These are phyloP conservation scores for Exophiala sideris DNA, from an alignment of 2,329 filamentous ascomycete genomes.

Conservation along the genomic window DNA sequence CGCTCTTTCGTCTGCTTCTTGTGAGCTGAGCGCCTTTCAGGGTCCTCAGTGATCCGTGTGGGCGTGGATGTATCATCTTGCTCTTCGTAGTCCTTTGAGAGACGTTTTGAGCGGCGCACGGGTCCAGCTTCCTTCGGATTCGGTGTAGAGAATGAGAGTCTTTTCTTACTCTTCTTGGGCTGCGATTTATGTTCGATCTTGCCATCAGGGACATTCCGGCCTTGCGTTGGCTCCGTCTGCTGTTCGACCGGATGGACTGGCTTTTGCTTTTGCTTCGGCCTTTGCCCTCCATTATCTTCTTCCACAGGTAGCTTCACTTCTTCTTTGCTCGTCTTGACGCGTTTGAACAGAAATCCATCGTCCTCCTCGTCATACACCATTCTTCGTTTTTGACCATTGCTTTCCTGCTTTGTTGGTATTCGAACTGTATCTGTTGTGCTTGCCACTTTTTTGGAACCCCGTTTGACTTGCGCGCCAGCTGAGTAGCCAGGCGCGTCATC, in stretches of 20 bases:
- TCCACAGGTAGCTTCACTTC: conserved; percentile 8
- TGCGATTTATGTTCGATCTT: conserved; percentile 23
- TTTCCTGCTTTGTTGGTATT: conserved; percentile 27
- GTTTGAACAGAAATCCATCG: conserved; percentile 73
- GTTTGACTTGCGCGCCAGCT: conserved; percentile 13
- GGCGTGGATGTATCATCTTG: conserved; percentile 21
- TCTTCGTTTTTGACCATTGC: conserved; percentile 41
- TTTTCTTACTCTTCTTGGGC: conserved; percentile 36
- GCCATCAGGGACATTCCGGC: conserved; percentile 29
- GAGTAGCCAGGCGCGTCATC: conserved; percentile 27
- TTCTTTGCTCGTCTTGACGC: conserved; percentile 63
- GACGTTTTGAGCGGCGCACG: conserved; percentile 27
- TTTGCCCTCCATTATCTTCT: conserved; percentile 8
- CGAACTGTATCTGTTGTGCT: conserved; percentile 11
- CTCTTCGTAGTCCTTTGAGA: conserved; percentile 25
- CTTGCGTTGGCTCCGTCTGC: conserved; percentile 31
- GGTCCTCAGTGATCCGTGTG: neutral
- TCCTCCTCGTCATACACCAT: conserved; percentile 67
- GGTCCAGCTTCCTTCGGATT: conserved; percentile 21
- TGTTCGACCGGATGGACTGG: conserved; percentile 31
- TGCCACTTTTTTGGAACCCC: conserved; percentile 20
- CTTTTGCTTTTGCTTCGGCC: neutral
- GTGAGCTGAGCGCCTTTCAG: neutral
- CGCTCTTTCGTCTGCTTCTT: conserved; percentile 1
- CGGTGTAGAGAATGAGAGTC: conserved; percentile 36